These are phyloP conservation scores for Sarocladium brachiariae DNA, from an alignment of 2,329 filamentous ascomycete genomes.

Conservation along the genomic window DNA sequence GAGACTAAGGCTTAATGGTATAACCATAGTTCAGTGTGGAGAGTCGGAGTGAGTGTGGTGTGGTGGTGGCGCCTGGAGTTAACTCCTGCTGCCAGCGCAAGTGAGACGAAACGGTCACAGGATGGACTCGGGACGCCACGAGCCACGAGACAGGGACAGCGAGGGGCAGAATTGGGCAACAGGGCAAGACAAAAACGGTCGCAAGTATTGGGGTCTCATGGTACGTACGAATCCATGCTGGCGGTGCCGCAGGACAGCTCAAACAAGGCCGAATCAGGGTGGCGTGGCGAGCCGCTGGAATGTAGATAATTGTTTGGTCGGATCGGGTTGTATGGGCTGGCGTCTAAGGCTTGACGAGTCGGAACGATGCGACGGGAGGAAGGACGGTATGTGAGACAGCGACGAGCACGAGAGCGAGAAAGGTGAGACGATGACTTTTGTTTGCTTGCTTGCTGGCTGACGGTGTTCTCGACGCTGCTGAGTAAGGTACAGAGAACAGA, in stretches of 20 bases:
- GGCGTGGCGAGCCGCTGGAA: slow-evolving; percentile 1
- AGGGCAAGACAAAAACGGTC: not conserved
- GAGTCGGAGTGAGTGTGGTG: not conserved
- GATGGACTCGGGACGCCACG: not conserved
- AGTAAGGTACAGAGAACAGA: no score
- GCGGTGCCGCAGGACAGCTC: not conserved
- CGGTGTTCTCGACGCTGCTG: no score
- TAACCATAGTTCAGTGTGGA: not conserved
- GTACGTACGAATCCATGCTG: slow-evolving; percentile 13
- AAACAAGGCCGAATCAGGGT: not conserved
- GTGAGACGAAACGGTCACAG: not conserved
- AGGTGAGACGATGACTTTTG: no score
- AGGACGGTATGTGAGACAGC: not conserved
- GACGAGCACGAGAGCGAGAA: not conserved
- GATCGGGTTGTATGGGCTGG: not conserved
- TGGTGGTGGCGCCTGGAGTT: not conserved
- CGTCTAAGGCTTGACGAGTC: no score
- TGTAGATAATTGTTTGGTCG: not conserved
- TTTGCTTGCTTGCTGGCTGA: no score
- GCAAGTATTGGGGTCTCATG: no score
- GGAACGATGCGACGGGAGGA: not conserved
- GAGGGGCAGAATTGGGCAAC: not conserved
- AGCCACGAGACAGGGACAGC: not conserved
- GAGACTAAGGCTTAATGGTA: not conserved
- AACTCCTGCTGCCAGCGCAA: not conserved